Base-by-base conservation (phyloP, 2,329 filamentous ascomycete species). In the Diplodia scrobiculata region DNA sequence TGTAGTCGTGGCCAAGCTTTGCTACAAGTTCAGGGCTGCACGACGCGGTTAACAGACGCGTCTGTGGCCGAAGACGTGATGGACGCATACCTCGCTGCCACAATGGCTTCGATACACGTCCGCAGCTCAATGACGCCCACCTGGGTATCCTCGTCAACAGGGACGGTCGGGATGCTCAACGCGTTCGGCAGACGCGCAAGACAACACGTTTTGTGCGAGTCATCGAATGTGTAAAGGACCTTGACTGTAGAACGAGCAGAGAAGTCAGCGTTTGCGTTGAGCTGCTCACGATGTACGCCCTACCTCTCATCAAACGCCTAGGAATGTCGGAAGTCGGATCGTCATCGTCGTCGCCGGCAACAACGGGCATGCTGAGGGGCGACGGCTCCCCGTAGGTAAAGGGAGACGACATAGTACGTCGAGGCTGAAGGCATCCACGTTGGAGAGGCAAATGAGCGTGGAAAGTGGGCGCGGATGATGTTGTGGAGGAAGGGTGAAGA, bases 201-300 rank as follows among this genome's bases (percentile, higher is more conserved):
- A 78, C 92, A 97, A 75, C 94, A 93, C 69, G 92, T 89, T 79
- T 92, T 92, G 79, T 87, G 89, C 71, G 94, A 89, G 74, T 89
- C 88, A 77, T 98, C 93, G 79, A 98, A 97, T 36, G 92, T 97
- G 79, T 98, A 99, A 68, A 96, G 88, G 59, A 98, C 90, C 84
- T 98, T 98, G 78, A 98, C 93, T 96, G 78, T 70, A 41, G 63
- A 29, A n/a, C 13, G 32, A 45, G 13, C n/a, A 13, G 29, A 2
- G 19, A 34, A 50, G 51, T 48, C n/a, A 48, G 51, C 14, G 13
- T 13, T 10, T 17, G 50, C 47, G 4, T 25, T 21, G 48, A 13
- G 10, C 21, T 4, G 48, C 48, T 67, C 68, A 63, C 67, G 69
- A 32, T 58, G 41, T 65, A 67, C 48, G 63, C 58, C 76, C 73